Evolutionary conservation across 2,329 filamentous ascomycete species (phyloP).

Genomic region (Macroventuria anomochaeta): DNA sequence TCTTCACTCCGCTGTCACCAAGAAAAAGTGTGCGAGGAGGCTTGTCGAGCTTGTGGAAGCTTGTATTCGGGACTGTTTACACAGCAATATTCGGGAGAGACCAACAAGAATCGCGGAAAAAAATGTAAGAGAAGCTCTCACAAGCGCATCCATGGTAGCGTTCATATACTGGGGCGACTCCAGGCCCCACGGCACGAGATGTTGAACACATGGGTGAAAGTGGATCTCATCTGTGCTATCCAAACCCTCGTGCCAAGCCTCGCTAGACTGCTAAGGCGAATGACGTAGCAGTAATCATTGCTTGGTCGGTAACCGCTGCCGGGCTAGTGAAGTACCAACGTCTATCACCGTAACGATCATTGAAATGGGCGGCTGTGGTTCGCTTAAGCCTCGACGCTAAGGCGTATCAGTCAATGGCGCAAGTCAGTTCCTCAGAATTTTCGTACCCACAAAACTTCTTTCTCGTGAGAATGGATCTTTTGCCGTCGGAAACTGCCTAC

Average conservation of each 20-base stretch:
- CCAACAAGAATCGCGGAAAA: conserved; percentile 2
- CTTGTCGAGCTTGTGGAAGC: conserved; percentile 35
- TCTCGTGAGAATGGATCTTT: background rate
- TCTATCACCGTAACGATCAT: conserved; percentile 22
- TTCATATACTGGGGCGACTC: conserved; percentile 11
- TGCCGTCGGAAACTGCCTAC: conserved; percentile 5
- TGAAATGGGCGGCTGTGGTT: conserved; percentile 16
- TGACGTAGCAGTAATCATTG: conserved; percentile 22
- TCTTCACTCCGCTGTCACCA: conserved; percentile 30
- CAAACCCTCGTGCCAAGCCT: conserved; percentile 5
- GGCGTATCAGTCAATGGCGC: background rate
- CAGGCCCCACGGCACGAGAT: background rate
- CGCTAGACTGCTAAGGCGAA: conserved; percentile 13
- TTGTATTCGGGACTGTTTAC: conserved; percentile 29
- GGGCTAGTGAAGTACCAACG: conserved; percentile 5
- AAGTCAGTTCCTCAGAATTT: conserved; percentile 6
- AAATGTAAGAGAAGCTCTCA: background rate
- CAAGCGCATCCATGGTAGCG: background rate
- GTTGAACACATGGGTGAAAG: conserved; percentile 7
- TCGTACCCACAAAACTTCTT: conserved; percentile 1
- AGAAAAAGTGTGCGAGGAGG: conserved; percentile 26
- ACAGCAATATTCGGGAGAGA: conserved; percentile 3
- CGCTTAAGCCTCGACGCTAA: conserved; percentile 5
- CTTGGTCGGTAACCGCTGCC: conserved; percentile 7
- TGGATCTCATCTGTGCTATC: conserved; percentile 4